Percentiles rank a stretch among this genome's conserved stretches.
These are phyloP conservation scores for Chytriomyces hyalinus DNA, from an alignment of 192 early-diverging fungal species.

Conservation along the genomic window DNA sequence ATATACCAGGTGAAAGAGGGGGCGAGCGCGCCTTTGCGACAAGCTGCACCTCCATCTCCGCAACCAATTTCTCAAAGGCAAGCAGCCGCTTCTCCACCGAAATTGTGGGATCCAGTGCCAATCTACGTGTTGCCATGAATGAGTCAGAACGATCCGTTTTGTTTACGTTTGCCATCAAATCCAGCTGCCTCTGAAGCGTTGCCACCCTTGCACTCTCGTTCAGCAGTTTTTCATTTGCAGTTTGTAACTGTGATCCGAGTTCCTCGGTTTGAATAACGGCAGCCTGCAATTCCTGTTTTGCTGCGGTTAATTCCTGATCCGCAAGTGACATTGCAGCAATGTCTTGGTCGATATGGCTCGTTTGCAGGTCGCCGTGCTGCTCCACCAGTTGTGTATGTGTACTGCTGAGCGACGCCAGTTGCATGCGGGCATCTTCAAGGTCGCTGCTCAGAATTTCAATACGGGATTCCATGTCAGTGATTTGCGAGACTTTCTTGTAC, in stretches of 20 bases:
- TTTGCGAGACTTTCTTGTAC: neutral
- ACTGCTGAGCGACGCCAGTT: neutral
- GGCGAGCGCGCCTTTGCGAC: neutral
- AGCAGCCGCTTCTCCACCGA: neutral
- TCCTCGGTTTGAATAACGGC: neutral
- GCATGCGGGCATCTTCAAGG: neutral
- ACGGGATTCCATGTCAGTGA: slow-evolving; percentile 1
- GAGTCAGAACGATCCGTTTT: neutral
- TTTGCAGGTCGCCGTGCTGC: neutral
- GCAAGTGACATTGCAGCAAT: neutral
- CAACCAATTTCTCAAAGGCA: slow-evolving; percentile 24
- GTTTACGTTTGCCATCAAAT: neutral
- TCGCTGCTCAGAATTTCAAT: neutral
- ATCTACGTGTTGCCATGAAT: neutral
- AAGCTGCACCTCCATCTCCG: slow-evolving; percentile 27
- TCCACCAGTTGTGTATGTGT: slow-evolving; percentile 8
- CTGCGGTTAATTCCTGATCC: neutral
- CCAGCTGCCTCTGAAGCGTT: neutral
- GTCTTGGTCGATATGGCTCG: neutral
- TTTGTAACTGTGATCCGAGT: neutral
- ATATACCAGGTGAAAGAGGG: no score
- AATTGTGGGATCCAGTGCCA: neutral
- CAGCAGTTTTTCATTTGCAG: neutral
- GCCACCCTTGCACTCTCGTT: slow-evolving; percentile 5
- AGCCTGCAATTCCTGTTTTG: neutral